phyloP scores from a whole-genome alignment of 768 basidiomycete genomes.

The Mycena vulgaris region DNA sequence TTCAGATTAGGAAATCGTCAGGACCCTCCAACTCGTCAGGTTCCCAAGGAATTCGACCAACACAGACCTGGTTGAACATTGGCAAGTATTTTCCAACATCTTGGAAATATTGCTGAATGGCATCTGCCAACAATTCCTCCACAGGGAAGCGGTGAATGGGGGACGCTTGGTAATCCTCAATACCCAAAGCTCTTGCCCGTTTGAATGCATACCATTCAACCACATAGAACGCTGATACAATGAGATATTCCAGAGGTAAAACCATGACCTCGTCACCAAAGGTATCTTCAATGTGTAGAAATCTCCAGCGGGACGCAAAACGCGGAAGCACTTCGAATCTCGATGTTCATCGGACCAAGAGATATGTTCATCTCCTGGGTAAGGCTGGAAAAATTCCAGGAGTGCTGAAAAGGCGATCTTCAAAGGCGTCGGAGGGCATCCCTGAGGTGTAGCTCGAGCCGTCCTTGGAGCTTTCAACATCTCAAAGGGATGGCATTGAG shows the following conservation, averaged over 20 bases:
- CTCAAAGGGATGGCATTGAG: too few species aligned
- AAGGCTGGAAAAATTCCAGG: neutral
- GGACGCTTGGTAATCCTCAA: neutral
- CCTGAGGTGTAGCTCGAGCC: too few species aligned
- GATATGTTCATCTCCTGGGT: neutral
- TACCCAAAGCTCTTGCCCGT: neutral
- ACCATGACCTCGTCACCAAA: neutral
- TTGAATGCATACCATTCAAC: neutral
- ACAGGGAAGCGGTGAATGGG: conserved; percentile 11
- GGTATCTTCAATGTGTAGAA: neutral
- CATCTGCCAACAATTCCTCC: conserved; percentile 1
- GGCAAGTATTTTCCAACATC: neutral
- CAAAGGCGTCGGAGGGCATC: too few species aligned
- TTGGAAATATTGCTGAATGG: conserved; percentile 10
- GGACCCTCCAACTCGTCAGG: neutral
- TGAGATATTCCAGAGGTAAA: neutral
- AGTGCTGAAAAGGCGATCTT: too few species aligned
- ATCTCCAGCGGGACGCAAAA: neutral
- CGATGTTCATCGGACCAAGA: neutral
- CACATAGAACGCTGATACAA: neutral
- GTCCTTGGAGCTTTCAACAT: too few species aligned
- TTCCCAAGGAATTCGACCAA: neutral
- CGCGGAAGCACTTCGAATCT: neutral
- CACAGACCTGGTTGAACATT: neutral
- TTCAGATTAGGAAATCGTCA: neutral